Base-by-base conservation (phyloP, 768 basidiomycete species). In the Agrocybe pediades region DNA sequence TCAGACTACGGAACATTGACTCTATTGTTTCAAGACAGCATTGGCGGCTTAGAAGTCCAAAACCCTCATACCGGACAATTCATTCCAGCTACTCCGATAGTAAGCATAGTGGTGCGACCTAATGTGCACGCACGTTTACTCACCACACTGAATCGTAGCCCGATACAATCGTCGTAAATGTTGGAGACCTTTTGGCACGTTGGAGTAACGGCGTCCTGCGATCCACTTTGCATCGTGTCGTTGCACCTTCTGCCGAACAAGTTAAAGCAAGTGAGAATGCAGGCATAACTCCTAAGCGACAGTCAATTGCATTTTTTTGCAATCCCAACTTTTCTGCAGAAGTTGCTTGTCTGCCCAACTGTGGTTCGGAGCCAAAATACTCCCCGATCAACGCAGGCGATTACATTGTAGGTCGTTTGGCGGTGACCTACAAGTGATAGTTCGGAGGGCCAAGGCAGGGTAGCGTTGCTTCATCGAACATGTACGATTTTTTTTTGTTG, bases 291-390 rank as follows among this genome's bases (percentile, higher is more conserved):
- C 85, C 89, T 0, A 68, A 73, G 8, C 80, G 92, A 23, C 89
- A 91, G 64, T 90, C 88, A 8, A 87, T 93, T 47, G 92, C 88
- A 7, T 94, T 90, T 75, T 94, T 94, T 71, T 91, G 88, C 74
- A 92, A 88, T 61, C 90, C 91, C 3, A 90, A 92, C 58, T 83
- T 81, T 61, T 78, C 78, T 39, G 74, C 88, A 13, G 73, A 78
- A 53, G 85, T 94, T 50, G 74, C 83, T 15, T 90, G 90, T 58
- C 69, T 93, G 23, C 88, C 90, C 17, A 88, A 81, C 51, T 84
- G 86, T 25, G 84, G 82, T 25, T 64, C 68, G 25, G 70, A 71
- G 48, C 70, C 76, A 9, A 91, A 87, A 70, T 90, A 92, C 65
- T 71, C 78, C n/a, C 70, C 88, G 1, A 75, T 92, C 49, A 87